Conservation (phyloP, 345 rosid species). For the Rhizophora mangle region DNA sequence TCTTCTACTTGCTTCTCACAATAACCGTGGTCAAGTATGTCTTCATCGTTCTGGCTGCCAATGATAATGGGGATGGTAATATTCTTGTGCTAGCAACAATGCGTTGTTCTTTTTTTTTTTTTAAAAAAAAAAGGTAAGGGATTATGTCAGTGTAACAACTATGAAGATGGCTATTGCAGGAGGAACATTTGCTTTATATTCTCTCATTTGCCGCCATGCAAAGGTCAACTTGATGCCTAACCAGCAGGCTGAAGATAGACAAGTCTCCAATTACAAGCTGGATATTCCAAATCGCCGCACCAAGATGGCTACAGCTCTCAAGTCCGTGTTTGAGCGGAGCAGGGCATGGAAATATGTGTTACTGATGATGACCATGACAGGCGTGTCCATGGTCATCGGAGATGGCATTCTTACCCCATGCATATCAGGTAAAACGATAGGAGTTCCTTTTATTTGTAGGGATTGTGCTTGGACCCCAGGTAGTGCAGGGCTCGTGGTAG, state of each 20-base stretch:
- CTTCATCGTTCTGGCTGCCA: conserved; percentile 24
- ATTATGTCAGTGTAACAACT: no score
- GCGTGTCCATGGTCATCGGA: conserved; percentile 61
- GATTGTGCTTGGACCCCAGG: no score
- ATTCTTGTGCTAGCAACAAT: neutral
- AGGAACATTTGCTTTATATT: conserved; percentile 57
- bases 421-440: neutral
- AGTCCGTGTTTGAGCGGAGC: conserved; percentile 34
- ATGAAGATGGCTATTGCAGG: conserved; percentile 18
- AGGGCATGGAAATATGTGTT: conserved; percentile 33
- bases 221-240: conserved; percentile 46
- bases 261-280: conserved; percentile 33
- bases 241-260: conserved; percentile 41
- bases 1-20: conserved; percentile 21
- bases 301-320: conserved; percentile 31
- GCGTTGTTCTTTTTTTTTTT: neutral
- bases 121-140: no score
- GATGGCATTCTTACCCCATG: conserved; percentile 57
- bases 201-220: conserved; percentile 47
- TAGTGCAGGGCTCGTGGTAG: no score
- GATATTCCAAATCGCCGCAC: conserved; percentile 31
- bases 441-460: no score
- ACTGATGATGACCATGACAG: conserved; percentile 44
- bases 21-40: conserved; percentile 28
- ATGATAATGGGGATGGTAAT: conserved; percentile 40